Evolutionary conservation across 352 stramenopile genomes (phyloP).

Genomic region (Phytophthora foliorum): DNA sequence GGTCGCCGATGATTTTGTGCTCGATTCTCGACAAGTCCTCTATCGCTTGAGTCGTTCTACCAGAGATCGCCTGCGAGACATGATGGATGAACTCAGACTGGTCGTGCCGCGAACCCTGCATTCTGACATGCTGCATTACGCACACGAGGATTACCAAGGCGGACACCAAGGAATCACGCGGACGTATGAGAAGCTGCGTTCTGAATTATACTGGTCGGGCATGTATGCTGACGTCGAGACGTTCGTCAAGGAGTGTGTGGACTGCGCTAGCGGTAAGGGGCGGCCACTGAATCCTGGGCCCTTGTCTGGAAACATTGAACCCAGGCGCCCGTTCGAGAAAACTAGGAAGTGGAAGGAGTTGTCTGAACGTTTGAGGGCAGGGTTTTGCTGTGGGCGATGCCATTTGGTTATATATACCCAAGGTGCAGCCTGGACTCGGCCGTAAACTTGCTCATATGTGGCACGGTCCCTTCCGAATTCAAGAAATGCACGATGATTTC

Average conservation of each 20-base stretch:
- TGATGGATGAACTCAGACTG: neutral
- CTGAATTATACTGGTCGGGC: conserved; percentile 6
- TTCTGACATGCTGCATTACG: no score
- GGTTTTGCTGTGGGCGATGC: conserved; percentile 3
- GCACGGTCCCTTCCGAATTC: conserved; percentile 15
- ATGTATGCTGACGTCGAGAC: conserved; percentile 5
- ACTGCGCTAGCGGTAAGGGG: conserved; percentile 1
- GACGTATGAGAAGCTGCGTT: conserved; percentile 15
- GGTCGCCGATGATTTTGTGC: neutral
- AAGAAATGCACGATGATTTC: conserved; percentile 14
- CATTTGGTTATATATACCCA: conserved; percentile 15
- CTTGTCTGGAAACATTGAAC: conserved; percentile 11
- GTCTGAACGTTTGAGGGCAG: conserved; percentile 9
- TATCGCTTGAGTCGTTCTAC: conserved; percentile 1
- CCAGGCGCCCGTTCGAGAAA: conserved; percentile 1
- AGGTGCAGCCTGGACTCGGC: neutral
- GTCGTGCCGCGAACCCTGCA: neutral
- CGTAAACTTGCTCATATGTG: conserved; percentile 16
- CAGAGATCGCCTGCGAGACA: neutral
- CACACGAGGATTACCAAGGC: conserved; percentile 4
- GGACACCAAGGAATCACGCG: conserved; percentile 11
- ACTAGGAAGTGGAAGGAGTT: conserved; percentile 15
- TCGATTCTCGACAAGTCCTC: conserved; percentile 4
- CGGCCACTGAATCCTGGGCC: conserved; percentile 4
- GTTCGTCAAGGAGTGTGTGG: neutral